Evolutionary conservation across 768 basidiomycete genomes (phyloP).

Genomic region (Floccularia luteovirens): DNA sequence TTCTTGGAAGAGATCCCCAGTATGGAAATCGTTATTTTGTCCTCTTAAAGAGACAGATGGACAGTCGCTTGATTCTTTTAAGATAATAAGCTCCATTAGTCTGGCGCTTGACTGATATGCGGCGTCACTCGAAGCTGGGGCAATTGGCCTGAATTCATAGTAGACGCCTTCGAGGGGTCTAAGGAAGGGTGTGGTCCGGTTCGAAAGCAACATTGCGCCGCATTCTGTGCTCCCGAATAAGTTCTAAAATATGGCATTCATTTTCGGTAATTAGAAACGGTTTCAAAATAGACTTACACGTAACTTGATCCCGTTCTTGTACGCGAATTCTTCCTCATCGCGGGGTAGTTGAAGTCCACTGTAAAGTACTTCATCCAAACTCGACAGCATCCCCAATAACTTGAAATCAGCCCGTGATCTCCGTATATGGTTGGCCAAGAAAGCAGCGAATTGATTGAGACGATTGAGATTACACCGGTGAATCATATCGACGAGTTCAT

Average conservation of each 20-base stretch:
- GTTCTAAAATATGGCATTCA: slow-evolving; percentile 40
- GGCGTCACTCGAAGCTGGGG: slow-evolving; percentile 27
- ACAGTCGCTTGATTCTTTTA: slow-evolving; percentile 61
- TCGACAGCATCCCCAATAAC: slow-evolving; percentile 46
- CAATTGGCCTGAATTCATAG: slow-evolving; percentile 60
- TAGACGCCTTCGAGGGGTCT: slow-evolving; percentile 50
- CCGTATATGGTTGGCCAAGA: slow-evolving; percentile 57
- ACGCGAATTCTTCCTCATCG: slow-evolving; percentile 70
- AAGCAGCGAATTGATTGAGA: slow-evolving; percentile 66
- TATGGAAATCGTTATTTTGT: slow-evolving; percentile 68
- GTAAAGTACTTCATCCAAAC: slow-evolving; percentile 58
- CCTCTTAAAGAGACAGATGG: slow-evolving; percentile 51
- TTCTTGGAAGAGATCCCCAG: slow-evolving; percentile 76
- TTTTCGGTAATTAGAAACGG: slow-evolving; percentile 6
- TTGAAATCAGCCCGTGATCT: slow-evolving; percentile 52
- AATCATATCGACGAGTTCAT: slow-evolving; percentile 70
- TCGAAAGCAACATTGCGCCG: slow-evolving; percentile 64
- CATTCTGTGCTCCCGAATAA: slow-evolving; percentile 82
- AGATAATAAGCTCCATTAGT: slow-evolving; percentile 63
- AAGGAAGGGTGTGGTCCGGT: slow-evolving; percentile 42
- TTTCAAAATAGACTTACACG: slow-evolving; percentile 35
- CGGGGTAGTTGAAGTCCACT: slow-evolving; percentile 54
- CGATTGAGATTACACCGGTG: slow-evolving; percentile 61
- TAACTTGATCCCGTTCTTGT: slow-evolving; percentile 53
- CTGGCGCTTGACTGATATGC: slow-evolving; percentile 47